Evolutionary conservation across 83 land plant genomes (phyloP).

Genomic region (Diphasiastrum complanatum): DNA sequence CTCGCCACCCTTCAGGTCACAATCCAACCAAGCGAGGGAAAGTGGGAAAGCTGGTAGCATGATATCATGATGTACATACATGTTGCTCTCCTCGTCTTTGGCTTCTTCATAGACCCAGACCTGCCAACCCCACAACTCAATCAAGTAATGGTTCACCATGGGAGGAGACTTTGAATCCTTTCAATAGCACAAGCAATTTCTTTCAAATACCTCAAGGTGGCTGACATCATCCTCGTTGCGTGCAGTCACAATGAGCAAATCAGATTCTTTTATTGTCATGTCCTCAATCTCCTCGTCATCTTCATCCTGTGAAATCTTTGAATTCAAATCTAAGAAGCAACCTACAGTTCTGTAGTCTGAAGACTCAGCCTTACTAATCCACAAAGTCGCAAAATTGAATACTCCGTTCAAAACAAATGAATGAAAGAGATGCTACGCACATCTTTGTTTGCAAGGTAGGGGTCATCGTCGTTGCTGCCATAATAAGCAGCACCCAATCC

Average conservation of each 20-base stretch:
- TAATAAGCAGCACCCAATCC: conserved; percentile 55
- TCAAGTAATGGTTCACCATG: background rate
- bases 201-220: conserved; percentile 68
- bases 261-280: conserved; percentile 65
- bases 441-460: conserved; percentile 60
- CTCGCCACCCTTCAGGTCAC: conserved; percentile 66
- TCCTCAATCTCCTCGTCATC: conserved; percentile 77
- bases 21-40: conserved; percentile 86
- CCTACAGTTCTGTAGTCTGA: too few species aligned
- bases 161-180: background rate
- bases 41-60: conserved; percentile 83
- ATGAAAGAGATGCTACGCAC: conserved; percentile 27
- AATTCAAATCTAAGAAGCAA: conserved; percentile 1
- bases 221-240: conserved; percentile 83
- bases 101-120: conserved; percentile 50
- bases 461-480: conserved; percentile 65
- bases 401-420: background rate
- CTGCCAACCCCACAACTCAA: conserved; percentile 22
- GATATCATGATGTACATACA: conserved; percentile 87
- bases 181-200: too few species aligned
- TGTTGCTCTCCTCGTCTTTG: conserved; percentile 50
- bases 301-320: conserved; percentile 71
- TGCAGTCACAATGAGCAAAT: conserved; percentile 72
- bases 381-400: background rate
- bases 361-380: background rate